phyloP scores from a whole-genome alignment of 2,329 filamentous ascomycete species.

The Metarhizium brunneum region DNA sequence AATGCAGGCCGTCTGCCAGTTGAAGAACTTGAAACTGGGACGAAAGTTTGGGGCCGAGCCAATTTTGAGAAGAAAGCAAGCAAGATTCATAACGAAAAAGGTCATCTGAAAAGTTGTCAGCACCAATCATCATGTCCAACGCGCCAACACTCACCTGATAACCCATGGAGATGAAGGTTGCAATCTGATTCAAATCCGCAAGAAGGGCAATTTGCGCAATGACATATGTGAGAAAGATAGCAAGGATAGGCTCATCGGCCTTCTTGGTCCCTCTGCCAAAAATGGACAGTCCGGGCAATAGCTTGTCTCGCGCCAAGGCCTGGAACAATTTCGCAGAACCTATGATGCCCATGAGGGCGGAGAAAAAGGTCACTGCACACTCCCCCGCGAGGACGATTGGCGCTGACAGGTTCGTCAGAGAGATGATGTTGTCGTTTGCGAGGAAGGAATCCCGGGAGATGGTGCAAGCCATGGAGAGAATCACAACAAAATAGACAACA shows the following conservation, averaged over 20 bases:
- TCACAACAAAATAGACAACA: constrained; percentile 64
- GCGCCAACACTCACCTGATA: constrained; percentile 48
- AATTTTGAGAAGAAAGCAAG: constrained; percentile 79
- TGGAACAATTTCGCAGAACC: constrained; percentile 78
- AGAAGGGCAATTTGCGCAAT: constrained; percentile 74
- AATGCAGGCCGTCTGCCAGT: constrained; percentile 68
- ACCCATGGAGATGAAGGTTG: constrained; percentile 82
- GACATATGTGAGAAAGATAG: constrained; percentile 65
- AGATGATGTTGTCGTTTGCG: constrained; percentile 68
- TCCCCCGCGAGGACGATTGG: constrained; percentile 70
- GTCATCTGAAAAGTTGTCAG: constrained; percentile 53
- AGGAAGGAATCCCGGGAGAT: constrained; percentile 67
- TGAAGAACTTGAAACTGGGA: constrained; percentile 83
- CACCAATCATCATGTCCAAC: neutral
- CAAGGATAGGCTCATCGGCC: constrained; percentile 65
- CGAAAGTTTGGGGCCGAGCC: constrained; percentile 83
- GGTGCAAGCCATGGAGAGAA: constrained; percentile 68
- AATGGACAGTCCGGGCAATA: constrained; percentile 65
- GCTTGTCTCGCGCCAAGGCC: constrained; percentile 68
- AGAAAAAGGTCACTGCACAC: constrained; percentile 76
- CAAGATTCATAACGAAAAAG: constrained; percentile 79
- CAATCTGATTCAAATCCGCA: constrained; percentile 79
- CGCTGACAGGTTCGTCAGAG: constrained; percentile 69
- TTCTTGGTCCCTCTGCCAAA: constrained; percentile 67
- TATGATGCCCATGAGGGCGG: constrained; percentile 78